phyloP scores from a whole-genome alignment of 805 yeast genomes.

The Lachancea waltii region DNA sequence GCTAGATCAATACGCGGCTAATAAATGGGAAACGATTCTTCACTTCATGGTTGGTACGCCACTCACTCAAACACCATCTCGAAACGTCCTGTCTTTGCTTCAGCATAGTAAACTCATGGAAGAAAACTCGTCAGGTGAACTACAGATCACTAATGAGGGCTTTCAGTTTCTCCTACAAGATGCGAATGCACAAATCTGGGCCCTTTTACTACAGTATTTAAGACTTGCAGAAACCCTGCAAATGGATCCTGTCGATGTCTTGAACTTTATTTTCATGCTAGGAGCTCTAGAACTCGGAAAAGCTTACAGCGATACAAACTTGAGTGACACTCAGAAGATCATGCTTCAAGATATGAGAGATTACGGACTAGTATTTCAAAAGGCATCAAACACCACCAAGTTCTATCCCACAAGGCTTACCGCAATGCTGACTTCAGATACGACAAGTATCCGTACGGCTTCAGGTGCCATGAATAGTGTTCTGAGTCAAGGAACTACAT shows the following conservation, averaged over 20 bases:
- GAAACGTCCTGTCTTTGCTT: constrained; percentile 72
- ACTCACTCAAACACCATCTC: constrained; percentile 58
- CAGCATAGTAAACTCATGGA: constrained; percentile 86
- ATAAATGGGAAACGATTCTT: constrained; percentile 89
- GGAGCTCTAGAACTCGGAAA: constrained; percentile 90
- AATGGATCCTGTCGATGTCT: constrained; percentile 94
- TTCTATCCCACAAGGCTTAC: constrained; percentile 91
- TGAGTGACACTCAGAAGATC: constrained; percentile 73
- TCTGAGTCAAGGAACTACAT: constrained; percentile 31
- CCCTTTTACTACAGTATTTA: constrained; percentile 77
- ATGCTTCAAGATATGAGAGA: constrained; percentile 88
- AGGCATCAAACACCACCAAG: constrained; percentile 47
- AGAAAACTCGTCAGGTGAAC: constrained; percentile 37
- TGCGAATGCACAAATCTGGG: constrained; percentile 92
- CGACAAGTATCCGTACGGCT: constrained; percentile 63
- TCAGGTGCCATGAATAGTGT: constrained; percentile 71
- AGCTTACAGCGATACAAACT: constrained; percentile 63
- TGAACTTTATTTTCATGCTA: constrained; percentile 86
- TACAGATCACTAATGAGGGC: constrained; percentile 82
- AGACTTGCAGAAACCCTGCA: constrained; percentile 75
- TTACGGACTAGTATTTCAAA: constrained; percentile 80
- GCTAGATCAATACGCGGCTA: constrained; percentile 72
- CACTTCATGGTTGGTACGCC: constrained; percentile 98
- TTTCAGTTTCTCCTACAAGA: constrained; percentile 92
- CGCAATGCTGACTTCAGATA: constrained; percentile 81